phyloP scores from a whole-genome alignment of 257 asterid genomes.

The Voacanga thouarsii region DNA sequence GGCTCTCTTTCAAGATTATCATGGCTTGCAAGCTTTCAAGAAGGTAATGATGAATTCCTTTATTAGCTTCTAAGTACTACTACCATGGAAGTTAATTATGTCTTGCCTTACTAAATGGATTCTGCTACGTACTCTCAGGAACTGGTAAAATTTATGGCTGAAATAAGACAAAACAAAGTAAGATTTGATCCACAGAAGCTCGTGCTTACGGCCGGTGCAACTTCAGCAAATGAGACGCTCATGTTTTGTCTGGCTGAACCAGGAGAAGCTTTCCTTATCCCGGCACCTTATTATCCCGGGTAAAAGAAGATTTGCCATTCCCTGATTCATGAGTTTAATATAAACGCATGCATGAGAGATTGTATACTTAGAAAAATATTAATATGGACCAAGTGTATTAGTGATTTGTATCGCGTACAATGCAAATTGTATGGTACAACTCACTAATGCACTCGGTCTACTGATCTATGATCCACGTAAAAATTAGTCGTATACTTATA shows the following conservation, averaged over 20 bases:
- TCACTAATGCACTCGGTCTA: no score
- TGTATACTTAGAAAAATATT: no score
- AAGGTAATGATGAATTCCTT: constrained; percentile 14
- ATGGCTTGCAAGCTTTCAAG: constrained; percentile 38
- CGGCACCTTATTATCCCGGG: constrained; percentile 48
- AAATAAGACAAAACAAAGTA: constrained; percentile 33
- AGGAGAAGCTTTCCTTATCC: constrained; percentile 45
- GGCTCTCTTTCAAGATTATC: constrained; percentile 46
- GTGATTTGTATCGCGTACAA: no score
- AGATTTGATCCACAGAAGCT: constrained; percentile 34
- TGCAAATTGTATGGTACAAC: no score
- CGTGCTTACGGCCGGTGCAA: constrained; percentile 43
- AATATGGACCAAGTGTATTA: no score
- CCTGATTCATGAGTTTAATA: not conserved
- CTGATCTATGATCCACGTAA: no score
- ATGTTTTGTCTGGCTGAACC: constrained; percentile 43
- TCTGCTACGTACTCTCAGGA: constrained; percentile 28
- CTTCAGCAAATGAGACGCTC: constrained; percentile 41
- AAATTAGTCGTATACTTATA: no score
- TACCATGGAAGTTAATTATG: not conserved
- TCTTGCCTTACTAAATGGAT: not conserved
- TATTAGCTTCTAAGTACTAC: not conserved
- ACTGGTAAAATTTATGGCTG: constrained; percentile 31
- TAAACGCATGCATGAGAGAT: not conserved
- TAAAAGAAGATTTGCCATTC: constrained; percentile 6